Evolutionary conservation across 208 protist species (phyloP), one percentile per base, ranked within the genome.

Genomic region (Tritrichomonas musculus): DNA sequence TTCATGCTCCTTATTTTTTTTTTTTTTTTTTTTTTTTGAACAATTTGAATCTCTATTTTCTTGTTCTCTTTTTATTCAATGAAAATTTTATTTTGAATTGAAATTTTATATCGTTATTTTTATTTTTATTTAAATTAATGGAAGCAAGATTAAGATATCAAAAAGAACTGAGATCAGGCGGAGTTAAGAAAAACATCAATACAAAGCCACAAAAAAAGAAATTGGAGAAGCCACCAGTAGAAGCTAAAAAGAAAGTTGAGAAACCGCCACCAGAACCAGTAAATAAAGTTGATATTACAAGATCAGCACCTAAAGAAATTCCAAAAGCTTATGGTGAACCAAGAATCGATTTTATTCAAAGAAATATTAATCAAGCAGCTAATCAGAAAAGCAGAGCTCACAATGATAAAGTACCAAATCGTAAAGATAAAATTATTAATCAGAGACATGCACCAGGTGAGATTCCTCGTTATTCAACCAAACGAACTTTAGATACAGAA

Each of bases 311-410:
- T 4, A 82, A 82, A 50, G 33, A 30, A 30, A 17, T 27, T 30
- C 73, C 73, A 53, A 82, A 82, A 50, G 33, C 73, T n/a, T 47
- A 50, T 47, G 41, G 41, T 27, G 27, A 25, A 22, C 77, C 77
- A 88, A 53, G 77, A 39, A 88, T 88, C 17, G 47, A 88, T 47
- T 88, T 88, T 50, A 39, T 88, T 60, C 77, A 88, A 49, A 25
- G 77, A n/a, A 88, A 88, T 57, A 88, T 88, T 2, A 27, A 88
- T 27, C 17, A 22, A 36, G 77, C 77, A 17, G 20, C 14, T 20
- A 27, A 88, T 57, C 44, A 44, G 11, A 88, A 88, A 50, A 53
- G 41, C 39, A 25, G 77, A 53, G 77, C 77, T 1, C 13, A 88
- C 3, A 17, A 60, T 22, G 53, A 60, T 60, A 60, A 60, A 60